Base-by-base conservation (phyloP, 106 monocot species). In the Xerophyta viscosa region DNA sequence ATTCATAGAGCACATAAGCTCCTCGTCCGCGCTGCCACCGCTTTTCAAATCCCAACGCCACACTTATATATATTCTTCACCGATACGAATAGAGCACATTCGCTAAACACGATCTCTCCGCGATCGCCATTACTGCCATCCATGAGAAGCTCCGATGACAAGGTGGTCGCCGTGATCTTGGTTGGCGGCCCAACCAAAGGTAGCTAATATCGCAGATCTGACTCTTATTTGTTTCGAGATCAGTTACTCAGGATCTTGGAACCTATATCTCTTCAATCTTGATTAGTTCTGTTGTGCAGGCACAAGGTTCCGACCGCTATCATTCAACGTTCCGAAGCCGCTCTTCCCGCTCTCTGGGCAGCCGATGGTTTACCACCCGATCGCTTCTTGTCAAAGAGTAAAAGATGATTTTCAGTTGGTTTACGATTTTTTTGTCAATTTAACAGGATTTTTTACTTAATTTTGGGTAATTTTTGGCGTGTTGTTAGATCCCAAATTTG, bases 141-240 rank as follows among this genome's bases (percentile, higher is more conserved):
- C n/a, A 93, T 93, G 93, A 83, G 68, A 29, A 77, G 65, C 55
- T 69, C 79, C n/a, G 66, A 75, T 17, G 84, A 88, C 64, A 69
- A 72, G 58, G 63, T 81, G n/a, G 88, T 94, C 25, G 93, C 93
- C 9, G 93, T 94, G 50, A 94, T 94, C 75, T 78, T 94, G 84
- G 93, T 94, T 27, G 93, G 93, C 30, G 88, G 94, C 1, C 94
- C 94, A 10, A 94, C 94, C 1, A 94, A 84, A 78, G 88, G 94
- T 81, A 41, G 17, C 26, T 8, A 24, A 17, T 3, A 3, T 17
- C 5, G 7, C 18, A 17, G 43, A 43, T 43, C 43, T 17, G 43
- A 15, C 27, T 1, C 26, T 50, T 12, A 50, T 24, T 26, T 27
- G n/a, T n/a, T n/a, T n/a, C n/a, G n/a, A n/a, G n/a, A n/a, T n/a